Base-by-base conservation (phyloP, 129 eudicot genomes). In the Centaurea solstitialis region DNA sequence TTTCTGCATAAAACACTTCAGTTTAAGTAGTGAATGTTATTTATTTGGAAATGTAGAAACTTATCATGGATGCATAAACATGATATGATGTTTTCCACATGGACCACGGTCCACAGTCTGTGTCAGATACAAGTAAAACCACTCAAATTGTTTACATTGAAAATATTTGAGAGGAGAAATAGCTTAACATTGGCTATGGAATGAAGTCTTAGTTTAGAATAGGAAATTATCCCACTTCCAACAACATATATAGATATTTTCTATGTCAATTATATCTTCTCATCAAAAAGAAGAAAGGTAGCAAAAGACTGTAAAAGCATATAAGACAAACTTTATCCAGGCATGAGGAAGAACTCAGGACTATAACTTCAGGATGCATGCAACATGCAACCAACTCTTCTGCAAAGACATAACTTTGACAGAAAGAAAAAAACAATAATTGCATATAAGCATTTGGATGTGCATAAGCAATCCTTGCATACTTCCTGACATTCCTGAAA, bases 201-300 rank as follows among this genome's bases (percentile, higher is more conserved):
- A 24, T n/a, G 17, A 45, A 47, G 23, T 8, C 77, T 23, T 45
- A 45, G 47, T 15, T 23, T 45, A 45, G 47, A 13, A 11, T 47
- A 74, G 21, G 24, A 74, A 73, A 61, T 61, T n/a, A 61, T 61
- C 68, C 66, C 66, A 74, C 66, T 47, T 22, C 67, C 40, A 24
- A 28, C 3, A 41, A 74, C 18, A 26, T 74, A 61, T 61, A 61
- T n/a, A 21, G 68, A 61, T 61, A 13, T 61, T 61, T 50, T 61
- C 26, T 61, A 61, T 20, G 68, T 61, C 20, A 61, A 7, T 21
- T 18, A 61, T 26, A n/a, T 61, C 68, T 61, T 61, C 68, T 61
- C 68, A 6, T 59, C 23, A 59, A 17, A n/a, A 59, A 18, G 23
- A 57, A 57, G 2, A 59, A 59, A 18, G 23, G 23, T 18, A 59